Evolutionary conservation across 2,329 filamentous ascomycete genomes (phyloP).

Genomic region (Neofusicoccum kwambonambiense): DNA sequence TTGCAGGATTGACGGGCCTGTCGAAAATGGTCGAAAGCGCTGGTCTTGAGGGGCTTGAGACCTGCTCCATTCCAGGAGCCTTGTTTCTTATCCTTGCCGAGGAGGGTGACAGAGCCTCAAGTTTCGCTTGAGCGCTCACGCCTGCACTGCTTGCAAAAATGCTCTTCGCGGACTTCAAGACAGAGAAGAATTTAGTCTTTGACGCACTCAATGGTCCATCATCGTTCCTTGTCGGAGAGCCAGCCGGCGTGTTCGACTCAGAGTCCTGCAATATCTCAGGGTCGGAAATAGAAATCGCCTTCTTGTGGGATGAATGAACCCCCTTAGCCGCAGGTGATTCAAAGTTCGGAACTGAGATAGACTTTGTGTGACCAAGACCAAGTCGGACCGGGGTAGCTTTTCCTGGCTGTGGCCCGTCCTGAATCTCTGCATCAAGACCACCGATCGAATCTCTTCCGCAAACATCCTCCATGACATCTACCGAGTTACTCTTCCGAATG

Average conservation of each 20-base stretch:
- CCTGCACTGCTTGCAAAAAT: constrained; percentile 75
- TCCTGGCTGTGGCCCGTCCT: neutral
- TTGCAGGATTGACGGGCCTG: constrained; percentile 11
- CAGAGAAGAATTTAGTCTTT: constrained; percentile 88
- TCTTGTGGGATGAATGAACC: constrained; percentile 50
- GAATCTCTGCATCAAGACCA: neutral
- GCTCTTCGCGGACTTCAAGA: constrained; percentile 82
- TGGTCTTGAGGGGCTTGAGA: constrained; percentile 30
- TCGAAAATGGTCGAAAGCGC: constrained; percentile 6
- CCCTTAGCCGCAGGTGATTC: constrained; percentile 46
- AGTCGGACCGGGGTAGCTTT: constrained; percentile 29
- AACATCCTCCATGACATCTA: constrained; percentile 61
- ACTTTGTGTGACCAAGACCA: constrained; percentile 58
- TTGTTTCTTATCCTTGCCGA: neutral
- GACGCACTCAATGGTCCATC: constrained; percentile 88
- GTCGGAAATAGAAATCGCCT: constrained; percentile 50
- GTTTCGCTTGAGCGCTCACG: constrained; percentile 57
- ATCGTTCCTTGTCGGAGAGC: constrained; percentile 57
- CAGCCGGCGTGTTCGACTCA: constrained; percentile 56
- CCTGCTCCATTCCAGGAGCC: constrained; percentile 31
- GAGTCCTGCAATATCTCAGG: constrained; percentile 39
- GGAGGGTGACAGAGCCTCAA: constrained; percentile 48
- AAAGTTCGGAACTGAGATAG: constrained; percentile 61
- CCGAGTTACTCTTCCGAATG: constrained; percentile 60
- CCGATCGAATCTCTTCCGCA: constrained; percentile 39